These are phyloP conservation scores for Arxiozyma bovina DNA, from an alignment of 1,139 yeast species.

Conservation along the genomic window DNA sequence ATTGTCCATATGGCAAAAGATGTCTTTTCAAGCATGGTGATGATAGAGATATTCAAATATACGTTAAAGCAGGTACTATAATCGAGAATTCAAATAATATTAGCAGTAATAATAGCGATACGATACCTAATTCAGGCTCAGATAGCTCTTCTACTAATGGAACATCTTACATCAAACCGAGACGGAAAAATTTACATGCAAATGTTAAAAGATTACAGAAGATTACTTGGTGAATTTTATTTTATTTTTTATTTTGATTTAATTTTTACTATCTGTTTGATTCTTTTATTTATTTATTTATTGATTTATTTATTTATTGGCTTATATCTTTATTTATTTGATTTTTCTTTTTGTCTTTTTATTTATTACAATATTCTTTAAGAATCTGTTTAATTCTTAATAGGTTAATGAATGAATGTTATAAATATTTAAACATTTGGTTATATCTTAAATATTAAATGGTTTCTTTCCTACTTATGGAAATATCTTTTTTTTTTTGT, in stretches of 20 bases:
- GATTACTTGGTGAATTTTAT: constrained; percentile 29
- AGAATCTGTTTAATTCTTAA: no score
- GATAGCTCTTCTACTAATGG: not conserved
- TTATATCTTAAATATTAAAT: no score
- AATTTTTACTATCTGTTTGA: not conserved
- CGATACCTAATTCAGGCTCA: not conserved
- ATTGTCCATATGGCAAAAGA: constrained; percentile 82
- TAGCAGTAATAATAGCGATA: not conserved
- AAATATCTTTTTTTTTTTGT: not conserved
- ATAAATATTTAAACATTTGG: no score
- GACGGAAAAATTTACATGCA: constrained; percentile 23
- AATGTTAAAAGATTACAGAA: constrained; percentile 25
- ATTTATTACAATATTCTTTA: not conserved
- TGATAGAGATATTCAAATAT: constrained; percentile 27
- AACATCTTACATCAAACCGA: not conserved
- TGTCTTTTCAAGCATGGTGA: constrained; percentile 83
- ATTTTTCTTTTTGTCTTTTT: not conserved
- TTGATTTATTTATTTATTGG: not conserved
- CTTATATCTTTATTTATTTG: not conserved
- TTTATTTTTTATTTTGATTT: constrained; percentile 19
- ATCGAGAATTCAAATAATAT: constrained; percentile 4
- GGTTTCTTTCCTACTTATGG: not conserved
- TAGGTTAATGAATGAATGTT: no score
- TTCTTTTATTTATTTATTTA: not conserved
- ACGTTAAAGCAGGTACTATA: constrained; percentile 22